Evolutionary conservation across 116 monocot species (phyloP).

Genomic region (Papilionanthe hybrid): DNA sequence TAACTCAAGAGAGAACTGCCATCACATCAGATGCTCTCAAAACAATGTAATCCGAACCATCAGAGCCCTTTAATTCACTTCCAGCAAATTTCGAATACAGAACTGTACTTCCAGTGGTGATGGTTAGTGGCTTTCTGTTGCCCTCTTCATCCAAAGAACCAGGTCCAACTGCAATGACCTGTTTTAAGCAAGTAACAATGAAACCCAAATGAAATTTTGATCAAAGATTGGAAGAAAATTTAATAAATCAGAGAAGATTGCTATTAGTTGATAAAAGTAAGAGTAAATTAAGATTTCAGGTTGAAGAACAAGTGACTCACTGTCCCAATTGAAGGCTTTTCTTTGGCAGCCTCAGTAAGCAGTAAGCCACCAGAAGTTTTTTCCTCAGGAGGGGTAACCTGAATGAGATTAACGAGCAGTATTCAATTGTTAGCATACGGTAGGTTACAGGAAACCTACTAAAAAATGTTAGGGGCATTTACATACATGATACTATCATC

Average conservation of each 20-base stretch:
- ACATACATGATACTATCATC: too few species aligned
- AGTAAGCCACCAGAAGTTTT: slow-evolving; percentile 51
- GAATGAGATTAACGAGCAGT: not conserved
- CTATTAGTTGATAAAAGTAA: not conserved
- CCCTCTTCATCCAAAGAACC: slow-evolving; percentile 37
- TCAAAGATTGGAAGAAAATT: not conserved
- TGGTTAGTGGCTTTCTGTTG: slow-evolving; percentile 20
- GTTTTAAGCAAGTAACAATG: not conserved
- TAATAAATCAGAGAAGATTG: not conserved
- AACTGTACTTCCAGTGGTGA: slow-evolving; percentile 28
- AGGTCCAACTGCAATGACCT: slow-evolving; percentile 39
- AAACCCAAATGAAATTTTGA: not conserved
- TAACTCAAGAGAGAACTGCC: slow-evolving; percentile 27
- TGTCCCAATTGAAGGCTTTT: slow-evolving; percentile 51
- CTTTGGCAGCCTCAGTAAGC: slow-evolving; percentile 39
- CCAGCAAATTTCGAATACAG: slow-evolving; percentile 43
- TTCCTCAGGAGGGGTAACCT: slow-evolving; percentile 50
- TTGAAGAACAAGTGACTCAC: slow-evolving; percentile 12
- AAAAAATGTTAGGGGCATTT: not conserved
- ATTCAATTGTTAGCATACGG: not conserved
- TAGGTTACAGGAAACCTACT: not conserved
- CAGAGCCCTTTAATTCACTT: slow-evolving; percentile 30
- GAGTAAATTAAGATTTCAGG: not conserved
- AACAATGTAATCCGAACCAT: slow-evolving; percentile 30
- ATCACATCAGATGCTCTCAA: slow-evolving; percentile 41